Conservation (phyloP, 805 yeast species). For the Yarrowia alimentaria region DNA sequence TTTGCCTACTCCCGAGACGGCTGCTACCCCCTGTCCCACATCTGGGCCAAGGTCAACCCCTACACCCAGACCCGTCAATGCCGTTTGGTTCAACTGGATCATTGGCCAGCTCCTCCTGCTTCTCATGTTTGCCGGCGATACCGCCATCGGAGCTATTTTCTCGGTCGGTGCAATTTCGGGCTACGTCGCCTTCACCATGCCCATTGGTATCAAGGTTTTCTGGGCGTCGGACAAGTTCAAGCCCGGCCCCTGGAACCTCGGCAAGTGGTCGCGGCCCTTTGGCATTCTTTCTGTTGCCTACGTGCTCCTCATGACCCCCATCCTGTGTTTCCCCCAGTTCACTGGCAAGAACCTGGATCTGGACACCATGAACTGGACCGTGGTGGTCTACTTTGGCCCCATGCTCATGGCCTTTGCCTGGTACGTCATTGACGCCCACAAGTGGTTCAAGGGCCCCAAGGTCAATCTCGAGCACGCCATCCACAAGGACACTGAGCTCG, state of each 20-base stretch:
- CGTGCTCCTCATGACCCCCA: conserved; percentile 56
- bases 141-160: conserved; percentile 67
- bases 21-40: conserved; percentile 56
- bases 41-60: conserved; percentile 51
- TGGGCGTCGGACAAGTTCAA: conserved; percentile 52
- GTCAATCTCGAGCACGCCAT: conserved; percentile 47
- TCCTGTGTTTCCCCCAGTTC: conserved; percentile 56
- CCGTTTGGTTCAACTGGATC: conserved; percentile 54
- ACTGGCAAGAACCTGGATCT: conserved; percentile 43
- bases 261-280: conserved; percentile 49
- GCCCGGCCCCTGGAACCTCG: conserved; percentile 69
- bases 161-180: conserved; percentile 72
- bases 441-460: conserved; percentile 61
- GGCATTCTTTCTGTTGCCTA: conserved; percentile 52
- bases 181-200: conserved; percentile 64
- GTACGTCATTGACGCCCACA: conserved; percentile 54
- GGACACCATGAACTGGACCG: conserved; percentile 63
- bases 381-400: conserved; percentile 59
- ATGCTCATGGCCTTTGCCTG: conserved; percentile 52
- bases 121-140: conserved; percentile 61
- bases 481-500: conserved; percentile 29
- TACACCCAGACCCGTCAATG: conserved; percentile 59
- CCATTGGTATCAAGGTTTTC: conserved; percentile 58
- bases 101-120: conserved; percentile 56
- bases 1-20: conserved; percentile 69